Evolutionary conservation across 1,284 basidiomycete species (phyloP).

Genomic region (Meira miltonrushii): DNA sequence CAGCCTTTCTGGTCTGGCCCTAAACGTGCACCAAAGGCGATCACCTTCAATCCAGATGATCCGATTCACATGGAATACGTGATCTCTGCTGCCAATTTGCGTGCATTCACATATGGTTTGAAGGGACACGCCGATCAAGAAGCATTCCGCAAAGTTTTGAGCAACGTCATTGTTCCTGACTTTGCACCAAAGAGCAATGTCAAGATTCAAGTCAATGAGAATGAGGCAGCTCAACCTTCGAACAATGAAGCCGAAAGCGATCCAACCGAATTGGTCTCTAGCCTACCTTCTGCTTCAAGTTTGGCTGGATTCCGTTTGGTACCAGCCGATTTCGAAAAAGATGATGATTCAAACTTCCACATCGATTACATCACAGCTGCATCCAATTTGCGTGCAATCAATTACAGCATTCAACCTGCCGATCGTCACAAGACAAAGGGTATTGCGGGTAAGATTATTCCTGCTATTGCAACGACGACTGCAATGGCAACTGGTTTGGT

Average conservation of each 20-base stretch:
- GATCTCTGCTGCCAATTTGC: conserved; percentile 88
- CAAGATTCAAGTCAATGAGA: conserved; percentile 91
- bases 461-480: conserved; percentile 97
- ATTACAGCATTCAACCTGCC: conserved; percentile 84
- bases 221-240: conserved; percentile 62
- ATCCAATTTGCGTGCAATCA: conserved; percentile 91
- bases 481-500: conserved; percentile 85
- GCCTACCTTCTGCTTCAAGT: conserved; percentile 55
- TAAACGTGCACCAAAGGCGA: conserved; percentile 91
- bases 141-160: conserved; percentile 76
- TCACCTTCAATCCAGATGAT: conserved; percentile 81
- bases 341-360: conserved; percentile 95
- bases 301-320: conserved; percentile 89
- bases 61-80: conserved; percentile 82
- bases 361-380: conserved; percentile 99
- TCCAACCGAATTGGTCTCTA: conserved; percentile 42
- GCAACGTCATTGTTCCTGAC: conserved; percentile 81
- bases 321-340: conserved; percentile 98
- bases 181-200: conserved; percentile 88
- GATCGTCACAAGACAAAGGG: conserved; percentile 95
- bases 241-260: conserved; percentile 52
- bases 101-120: conserved; percentile 96
- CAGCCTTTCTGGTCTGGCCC: conserved; percentile 76
- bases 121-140: conserved; percentile 78
- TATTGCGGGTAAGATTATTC: conserved; percentile 99